Conservation (phyloP, 805 yeast genomes). For the Saturnispora diversa region DNA sequence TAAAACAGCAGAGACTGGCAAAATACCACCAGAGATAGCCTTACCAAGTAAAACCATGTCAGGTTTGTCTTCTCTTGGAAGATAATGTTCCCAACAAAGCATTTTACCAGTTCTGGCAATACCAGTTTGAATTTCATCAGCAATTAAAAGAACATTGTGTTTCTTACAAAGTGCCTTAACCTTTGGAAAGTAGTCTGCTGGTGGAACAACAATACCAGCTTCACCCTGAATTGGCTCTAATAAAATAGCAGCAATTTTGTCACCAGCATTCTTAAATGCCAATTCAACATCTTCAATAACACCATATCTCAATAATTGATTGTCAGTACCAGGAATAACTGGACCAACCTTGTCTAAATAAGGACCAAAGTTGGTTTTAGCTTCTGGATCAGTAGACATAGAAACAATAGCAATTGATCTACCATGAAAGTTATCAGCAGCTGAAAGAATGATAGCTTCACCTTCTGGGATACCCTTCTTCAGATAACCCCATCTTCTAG, state of each 20-base stretch:
- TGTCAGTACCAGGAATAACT: slow-evolving; percentile 63
- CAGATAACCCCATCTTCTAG: slow-evolving; percentile 95
- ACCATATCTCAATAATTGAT: slow-evolving; percentile 65
- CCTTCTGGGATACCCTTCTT: slow-evolving; percentile 74
- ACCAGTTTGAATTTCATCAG: slow-evolving; percentile 97
- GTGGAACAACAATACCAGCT: slow-evolving; percentile 96
- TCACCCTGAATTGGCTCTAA: slow-evolving; percentile 98
- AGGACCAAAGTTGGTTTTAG: slow-evolving; percentile 84
- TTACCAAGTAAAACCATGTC: slow-evolving; percentile 87
- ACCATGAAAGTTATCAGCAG: slow-evolving; percentile 91
- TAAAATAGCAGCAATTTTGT: slow-evolving; percentile 80
- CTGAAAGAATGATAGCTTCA: slow-evolving; percentile 83
- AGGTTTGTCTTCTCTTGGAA: slow-evolving; percentile 65
- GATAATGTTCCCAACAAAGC: slow-evolving; percentile 74
- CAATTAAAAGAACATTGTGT: slow-evolving; percentile 81
- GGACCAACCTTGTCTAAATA: slow-evolving; percentile 81
- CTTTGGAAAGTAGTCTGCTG: slow-evolving; percentile 62
- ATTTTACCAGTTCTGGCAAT: slow-evolving; percentile 94
- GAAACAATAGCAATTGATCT: slow-evolving; percentile 92
- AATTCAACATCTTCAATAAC: slow-evolving; percentile 75
- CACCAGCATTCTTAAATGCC: slow-evolving; percentile 77
- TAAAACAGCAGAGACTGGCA: slow-evolving; percentile 86
- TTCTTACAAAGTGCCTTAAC: slow-evolving; percentile 71
- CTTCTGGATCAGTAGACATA: slow-evolving; percentile 87
- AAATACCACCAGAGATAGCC: slow-evolving; percentile 91